These are phyloP conservation scores for Camelina sativa DNA, from an alignment of 345 rosid genomes.

Conservation along the genomic window DNA sequence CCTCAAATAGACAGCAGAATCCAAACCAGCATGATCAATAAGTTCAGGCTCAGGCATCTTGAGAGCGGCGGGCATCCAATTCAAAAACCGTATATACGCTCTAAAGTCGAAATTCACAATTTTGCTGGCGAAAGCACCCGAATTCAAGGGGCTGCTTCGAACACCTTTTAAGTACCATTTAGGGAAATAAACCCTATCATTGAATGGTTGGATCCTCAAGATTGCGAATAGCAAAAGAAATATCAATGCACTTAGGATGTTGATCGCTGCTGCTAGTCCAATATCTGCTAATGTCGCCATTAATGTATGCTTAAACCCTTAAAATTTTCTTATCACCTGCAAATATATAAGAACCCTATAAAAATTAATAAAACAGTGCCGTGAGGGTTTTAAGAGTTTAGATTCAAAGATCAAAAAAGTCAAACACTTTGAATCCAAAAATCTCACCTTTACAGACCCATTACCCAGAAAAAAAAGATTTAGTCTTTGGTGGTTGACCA, in stretches of 20 bases:
- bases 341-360: background rate
- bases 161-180: constrained; percentile 92
- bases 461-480: background rate
- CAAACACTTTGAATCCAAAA: background rate
- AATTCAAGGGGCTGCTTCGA: constrained; percentile 60
- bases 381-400: constrained; percentile 7
- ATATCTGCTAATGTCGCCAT: constrained; percentile 85
- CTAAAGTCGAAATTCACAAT: constrained; percentile 75
- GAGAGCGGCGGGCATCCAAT: constrained; percentile 88
- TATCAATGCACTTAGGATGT: constrained; percentile 67
- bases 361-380: background rate
- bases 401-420: constrained; percentile 2
- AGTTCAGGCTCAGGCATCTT: constrained; percentile 90
- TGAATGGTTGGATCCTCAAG: constrained; percentile 86
- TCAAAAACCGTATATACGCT: constrained; percentile 67
- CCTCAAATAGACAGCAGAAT: constrained; percentile 90
- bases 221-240: constrained; percentile 80
- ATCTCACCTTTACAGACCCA: constrained; percentile 22
- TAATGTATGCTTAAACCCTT: constrained; percentile 40
- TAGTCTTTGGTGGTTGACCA: constrained; percentile 17
- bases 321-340: constrained; percentile 18
- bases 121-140: constrained; percentile 62
- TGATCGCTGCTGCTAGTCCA: constrained; percentile 75
- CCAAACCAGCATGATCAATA: constrained; percentile 94
- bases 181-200: constrained; percentile 89